Evolutionary conservation across 495 filamentous ascomycete species (phyloP).

Genomic region (Acidomyces sp.): DNA sequence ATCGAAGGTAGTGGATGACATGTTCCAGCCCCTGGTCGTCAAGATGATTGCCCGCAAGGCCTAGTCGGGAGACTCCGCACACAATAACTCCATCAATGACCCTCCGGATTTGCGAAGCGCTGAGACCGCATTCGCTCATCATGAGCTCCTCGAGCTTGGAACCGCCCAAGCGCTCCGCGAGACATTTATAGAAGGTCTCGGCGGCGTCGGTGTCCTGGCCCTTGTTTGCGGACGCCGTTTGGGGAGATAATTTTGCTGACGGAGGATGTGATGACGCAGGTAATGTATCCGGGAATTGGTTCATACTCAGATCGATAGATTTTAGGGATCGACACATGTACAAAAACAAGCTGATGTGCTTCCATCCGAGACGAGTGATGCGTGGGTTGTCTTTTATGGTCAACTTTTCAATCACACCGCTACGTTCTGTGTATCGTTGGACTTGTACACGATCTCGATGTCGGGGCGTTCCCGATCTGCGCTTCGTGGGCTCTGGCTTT

Average conservation of each 20-base stretch:
- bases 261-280: constrained; percentile 20
- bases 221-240: constrained; percentile 1
- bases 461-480: constrained; percentile 4
- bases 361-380: constrained; percentile 78
- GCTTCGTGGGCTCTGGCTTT: constrained; percentile 34
- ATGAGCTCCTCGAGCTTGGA: constrained; percentile 70
- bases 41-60: constrained; percentile 69
- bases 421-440: constrained; percentile 37
- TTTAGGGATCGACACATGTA: constrained; percentile 79
- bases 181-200: constrained; percentile 54
- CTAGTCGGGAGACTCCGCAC: constrained; percentile 61
- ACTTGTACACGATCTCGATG: constrained; percentile 25
- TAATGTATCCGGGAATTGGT: constrained; percentile 54
- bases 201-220: constrained; percentile 34
- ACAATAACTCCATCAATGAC: constrained; percentile 64
- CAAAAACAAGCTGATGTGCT: constrained; percentile 76
- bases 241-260: constrained; percentile 12
- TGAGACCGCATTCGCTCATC: constrained; percentile 64
- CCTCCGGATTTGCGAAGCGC: constrained; percentile 50
- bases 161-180: constrained; percentile 63
- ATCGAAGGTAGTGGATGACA: constrained; percentile 58
- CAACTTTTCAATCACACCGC: constrained; percentile 72
- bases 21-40: constrained; percentile 59
- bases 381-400: constrained; percentile 81
- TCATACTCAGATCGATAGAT: constrained; percentile 71